Evolutionary conservation across 2,329 filamentous ascomycete species (phyloP).

Genomic region (Epichloe amarillans): DNA sequence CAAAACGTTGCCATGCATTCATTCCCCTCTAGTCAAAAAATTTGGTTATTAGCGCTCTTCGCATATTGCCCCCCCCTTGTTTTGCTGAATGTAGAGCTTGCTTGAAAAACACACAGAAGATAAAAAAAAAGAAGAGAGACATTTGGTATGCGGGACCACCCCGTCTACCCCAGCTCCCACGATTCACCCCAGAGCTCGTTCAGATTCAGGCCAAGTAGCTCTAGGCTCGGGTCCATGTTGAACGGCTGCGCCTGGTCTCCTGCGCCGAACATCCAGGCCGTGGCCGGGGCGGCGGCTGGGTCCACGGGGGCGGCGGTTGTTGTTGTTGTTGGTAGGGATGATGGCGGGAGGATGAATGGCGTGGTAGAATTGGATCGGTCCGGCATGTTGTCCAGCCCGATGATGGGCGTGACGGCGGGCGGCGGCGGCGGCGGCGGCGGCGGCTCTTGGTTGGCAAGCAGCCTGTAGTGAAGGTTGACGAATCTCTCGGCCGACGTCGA

Average conservation of each 20-base stretch:
- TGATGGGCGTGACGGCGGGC: conserved; percentile 8
- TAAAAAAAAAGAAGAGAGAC: background rate
- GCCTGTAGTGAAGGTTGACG: conserved; percentile 43
- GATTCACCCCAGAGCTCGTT: conserved; percentile 43
- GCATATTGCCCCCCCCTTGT: too few species aligned
- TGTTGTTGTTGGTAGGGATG: conserved; percentile 12
- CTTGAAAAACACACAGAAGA: too few species aligned
- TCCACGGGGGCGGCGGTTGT: conserved; percentile 20
- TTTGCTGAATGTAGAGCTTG: too few species aligned
- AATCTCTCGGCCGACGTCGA: conserved; percentile 46
- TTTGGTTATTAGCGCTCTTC: too few species aligned
- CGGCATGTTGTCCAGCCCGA: conserved; percentile 18
- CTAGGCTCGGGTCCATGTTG: conserved; percentile 40
- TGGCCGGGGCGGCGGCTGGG: conserved; percentile 17
- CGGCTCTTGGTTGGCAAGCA: conserved; percentile 40
- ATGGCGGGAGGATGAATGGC: conserved; percentile 25
- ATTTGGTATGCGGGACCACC: background rate
- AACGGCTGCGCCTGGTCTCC: conserved; percentile 24
- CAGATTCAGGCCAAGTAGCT: conserved; percentile 38
- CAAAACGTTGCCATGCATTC: too few species aligned
- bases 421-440: conserved; percentile 10
- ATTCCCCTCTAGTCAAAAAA: too few species aligned
- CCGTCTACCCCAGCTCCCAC: conserved; percentile 26
- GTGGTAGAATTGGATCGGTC: conserved; percentile 29
- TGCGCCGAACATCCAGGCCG: conserved; percentile 21